These are phyloP conservation scores for Podospora sp. DNA, from an alignment of 495 filamentous ascomycete genomes.

Conservation along the genomic window DNA sequence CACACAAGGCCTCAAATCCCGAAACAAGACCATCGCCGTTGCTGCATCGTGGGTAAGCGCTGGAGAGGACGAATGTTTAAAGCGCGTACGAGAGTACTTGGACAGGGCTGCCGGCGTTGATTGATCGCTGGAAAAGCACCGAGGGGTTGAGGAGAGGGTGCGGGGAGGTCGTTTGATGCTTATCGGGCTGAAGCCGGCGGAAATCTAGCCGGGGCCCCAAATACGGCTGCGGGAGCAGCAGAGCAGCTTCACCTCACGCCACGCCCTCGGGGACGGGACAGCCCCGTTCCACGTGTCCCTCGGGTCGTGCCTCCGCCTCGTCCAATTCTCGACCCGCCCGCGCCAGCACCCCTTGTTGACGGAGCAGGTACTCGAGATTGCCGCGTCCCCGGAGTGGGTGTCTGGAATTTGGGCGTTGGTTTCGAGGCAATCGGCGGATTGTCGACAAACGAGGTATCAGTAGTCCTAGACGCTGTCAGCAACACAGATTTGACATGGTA, in stretches of 20 bases:
- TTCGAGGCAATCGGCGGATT: slow-evolving; percentile 76
- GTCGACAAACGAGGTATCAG: slow-evolving; percentile 91
- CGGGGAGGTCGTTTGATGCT: no score
- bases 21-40: slow-evolving; percentile 58
- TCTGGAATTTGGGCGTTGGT: slow-evolving; percentile 64
- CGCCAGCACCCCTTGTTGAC: slow-evolving; percentile 40
- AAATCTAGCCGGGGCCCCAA: no score
- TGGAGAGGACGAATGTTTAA: slow-evolving; percentile 34
- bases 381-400: slow-evolving; percentile 54
- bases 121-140: background rate
- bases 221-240: background rate
- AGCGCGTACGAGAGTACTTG: slow-evolving; percentile 26
- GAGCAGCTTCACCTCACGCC: slow-evolving; percentile 36
- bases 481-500: background rate
- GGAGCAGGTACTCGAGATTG: slow-evolving; percentile 46
- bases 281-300: slow-evolving; percentile 48
- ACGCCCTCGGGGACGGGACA: slow-evolving; percentile 45
- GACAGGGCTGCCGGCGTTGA: slow-evolving; percentile 23
- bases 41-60: slow-evolving; percentile 26
- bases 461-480: slow-evolving; percentile 65
- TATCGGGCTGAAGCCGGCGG: no score
- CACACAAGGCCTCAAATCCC: slow-evolving; percentile 62
- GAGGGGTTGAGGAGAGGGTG: background rate
- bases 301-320: slow-evolving; percentile 34
- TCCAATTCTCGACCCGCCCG: slow-evolving; percentile 40